phyloP scores from a whole-genome alignment of 805 yeast species.

The Phaffomyces opuntiae region DNA sequence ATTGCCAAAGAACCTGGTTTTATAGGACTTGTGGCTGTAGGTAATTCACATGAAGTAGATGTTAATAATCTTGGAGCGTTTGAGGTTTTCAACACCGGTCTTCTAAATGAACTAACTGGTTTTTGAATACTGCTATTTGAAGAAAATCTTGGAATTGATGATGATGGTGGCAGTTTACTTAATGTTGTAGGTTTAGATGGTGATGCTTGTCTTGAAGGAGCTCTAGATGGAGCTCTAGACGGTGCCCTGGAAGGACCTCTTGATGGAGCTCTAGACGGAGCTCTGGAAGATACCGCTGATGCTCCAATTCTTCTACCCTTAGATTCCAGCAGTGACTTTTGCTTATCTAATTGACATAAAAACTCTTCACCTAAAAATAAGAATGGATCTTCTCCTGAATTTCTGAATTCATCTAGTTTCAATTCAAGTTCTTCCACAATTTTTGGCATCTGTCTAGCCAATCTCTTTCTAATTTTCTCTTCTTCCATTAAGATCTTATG shows the following conservation, averaged over 20 bases:
- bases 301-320: conserved; percentile 18
- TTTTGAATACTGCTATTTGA: conserved; percentile 16
- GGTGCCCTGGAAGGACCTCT: conserved; percentile 15
- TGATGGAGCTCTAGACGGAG: conserved; percentile 16
- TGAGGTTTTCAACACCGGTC: conserved; percentile 6
- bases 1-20: conserved; percentile 6
- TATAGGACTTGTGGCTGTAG: conserved; percentile 10
- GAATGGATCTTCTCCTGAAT: conserved; percentile 27
- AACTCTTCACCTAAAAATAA: conserved; percentile 23
- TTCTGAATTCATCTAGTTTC: conserved; percentile 27
- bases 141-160: conserved; percentile 3
- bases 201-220: conserved; percentile 11
- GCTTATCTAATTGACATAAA: conserved; percentile 25
- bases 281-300: conserved; percentile 16
- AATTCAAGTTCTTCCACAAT: conserved; percentile 48
- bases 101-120: conserved; percentile 11
- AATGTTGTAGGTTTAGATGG: conserved; percentile 8
- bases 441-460: conserved; percentile 63
- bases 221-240: conserved; percentile 17
- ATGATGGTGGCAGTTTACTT: neutral
- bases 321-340: conserved; percentile 11
- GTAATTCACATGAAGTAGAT: conserved; percentile 11
- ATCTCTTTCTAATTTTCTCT: conserved; percentile 63
- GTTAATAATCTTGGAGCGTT: conserved; percentile 8
- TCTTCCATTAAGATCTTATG: conserved; percentile 76